Evolutionary conservation across 306 rosid genomes (phyloP).

Genomic region (Crataegus laevigata): DNA sequence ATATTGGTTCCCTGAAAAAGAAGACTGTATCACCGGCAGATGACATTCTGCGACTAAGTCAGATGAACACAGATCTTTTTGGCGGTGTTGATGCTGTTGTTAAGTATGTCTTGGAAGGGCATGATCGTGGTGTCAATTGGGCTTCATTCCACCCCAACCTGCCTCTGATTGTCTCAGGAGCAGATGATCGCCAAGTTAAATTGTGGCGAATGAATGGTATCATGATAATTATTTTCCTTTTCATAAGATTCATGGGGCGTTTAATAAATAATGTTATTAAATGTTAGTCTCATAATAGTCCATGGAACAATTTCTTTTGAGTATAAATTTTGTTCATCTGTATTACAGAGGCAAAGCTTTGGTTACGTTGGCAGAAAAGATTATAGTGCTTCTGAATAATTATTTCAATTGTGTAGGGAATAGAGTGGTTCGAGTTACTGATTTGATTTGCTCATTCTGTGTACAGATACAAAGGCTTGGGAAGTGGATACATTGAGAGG

Average conservation of each 20-base stretch:
- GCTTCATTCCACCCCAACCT: constrained; percentile 90
- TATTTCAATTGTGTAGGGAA: neutral
- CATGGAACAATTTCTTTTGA: neutral
- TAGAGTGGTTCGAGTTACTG: neutral
- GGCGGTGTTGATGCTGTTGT: constrained; percentile 93
- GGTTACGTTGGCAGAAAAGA: neutral
- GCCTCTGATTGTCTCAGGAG: constrained; percentile 95
- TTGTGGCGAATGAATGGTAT: constrained; percentile 96
- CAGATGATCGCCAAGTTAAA: constrained; percentile 95
- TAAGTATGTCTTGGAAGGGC: constrained; percentile 95
- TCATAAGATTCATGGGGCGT: neutral
- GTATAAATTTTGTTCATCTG: neutral
- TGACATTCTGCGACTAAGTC: constrained; percentile 80
- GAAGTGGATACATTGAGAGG: constrained; percentile 97
- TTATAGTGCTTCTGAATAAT: neutral
- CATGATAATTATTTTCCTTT: neutral
- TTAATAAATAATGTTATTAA: neutral
- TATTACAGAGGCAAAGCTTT: neutral
- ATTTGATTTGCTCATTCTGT: neutral
- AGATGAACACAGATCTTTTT: constrained; percentile 94
- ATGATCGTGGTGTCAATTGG: constrained; percentile 98
- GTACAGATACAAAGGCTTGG: constrained; percentile 95
- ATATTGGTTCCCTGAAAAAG: constrained; percentile 82
- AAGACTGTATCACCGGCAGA: constrained; percentile 90
- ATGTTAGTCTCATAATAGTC: neutral